Base-by-base conservation (phyloP, 768 basidiomycete genomes). In the Lactarius evosmus region DNA sequence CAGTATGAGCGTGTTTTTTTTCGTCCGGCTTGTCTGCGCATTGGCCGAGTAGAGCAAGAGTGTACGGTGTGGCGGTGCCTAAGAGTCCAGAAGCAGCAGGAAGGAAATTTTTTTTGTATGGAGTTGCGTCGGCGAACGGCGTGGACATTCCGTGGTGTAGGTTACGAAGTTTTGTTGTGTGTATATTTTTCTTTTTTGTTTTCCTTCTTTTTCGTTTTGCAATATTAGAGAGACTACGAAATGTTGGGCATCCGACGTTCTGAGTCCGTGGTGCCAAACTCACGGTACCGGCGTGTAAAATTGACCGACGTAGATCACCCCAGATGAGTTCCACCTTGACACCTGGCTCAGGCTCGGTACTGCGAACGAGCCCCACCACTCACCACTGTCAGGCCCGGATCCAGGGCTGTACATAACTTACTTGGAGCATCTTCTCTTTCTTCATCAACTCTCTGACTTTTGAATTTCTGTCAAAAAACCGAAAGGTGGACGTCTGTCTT, bases 41-140 rank as follows among this genome's bases (percentile, higher is more conserved):
- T 44, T 25, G 44, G 22, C 46, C 12, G 22, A 25, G 22, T 49
- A 25, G 22, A 14, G 22, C 46, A 19, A 40, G 40, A 40, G 19
- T 19, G 46, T n/a, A n/a, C n/a, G n/a, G n/a, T n/a, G n/a, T n/a
- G n/a, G n/a, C 46, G 46, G n/a, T 27, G 44, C 8, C 7, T 17
- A 9, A 6, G 22, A 11, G 22, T 0, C 11, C n/a, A 22, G 44
- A 41, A 41, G 41, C n/a, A 19, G 17, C 12, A 36, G 36, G 36
- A 36, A 49, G 14, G 9, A 19, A 44, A 22, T 22, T n/a, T 41
- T 41, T 46, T 22, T 49, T 49, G 46, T 49, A 49, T 49, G 46
- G 46, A 49, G 46, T 49, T 49, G 46, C 46, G 46, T 25, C 46
- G 46, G 46, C 25, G 46, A 38, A 49, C 46, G 46, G 46, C 46